phyloP scores from a whole-genome alignment of 768 basidiomycete genomes.

The Kwoniella bestiolae region DNA sequence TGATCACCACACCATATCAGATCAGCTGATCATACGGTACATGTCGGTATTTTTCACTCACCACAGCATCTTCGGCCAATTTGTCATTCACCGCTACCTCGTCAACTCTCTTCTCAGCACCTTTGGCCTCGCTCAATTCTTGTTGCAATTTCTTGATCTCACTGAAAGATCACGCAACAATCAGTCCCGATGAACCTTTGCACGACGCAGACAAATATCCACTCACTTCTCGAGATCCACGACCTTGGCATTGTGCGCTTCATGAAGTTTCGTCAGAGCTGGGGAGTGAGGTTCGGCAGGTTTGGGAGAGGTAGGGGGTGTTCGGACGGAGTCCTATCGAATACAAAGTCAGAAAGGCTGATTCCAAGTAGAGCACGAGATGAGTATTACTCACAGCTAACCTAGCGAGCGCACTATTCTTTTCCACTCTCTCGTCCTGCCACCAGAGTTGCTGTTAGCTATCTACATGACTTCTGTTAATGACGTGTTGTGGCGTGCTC shows the following conservation, averaged over 20 bases:
- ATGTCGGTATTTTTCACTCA: too few species aligned
- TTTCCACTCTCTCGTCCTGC: conserved; percentile 33
- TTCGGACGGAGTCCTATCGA: conserved; percentile 15
- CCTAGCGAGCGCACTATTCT: conserved; percentile 27
- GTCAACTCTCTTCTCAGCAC: too few species aligned
- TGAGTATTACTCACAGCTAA: conserved; percentile 16
- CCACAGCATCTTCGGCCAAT: background rate
- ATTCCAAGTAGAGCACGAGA: background rate
- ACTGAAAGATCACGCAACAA: too few species aligned
- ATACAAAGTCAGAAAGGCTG: too few species aligned
- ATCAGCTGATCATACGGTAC: too few species aligned
- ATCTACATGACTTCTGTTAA: too few species aligned
- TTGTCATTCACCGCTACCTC: background rate
- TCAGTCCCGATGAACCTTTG: too few species aligned
- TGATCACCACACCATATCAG: background rate
- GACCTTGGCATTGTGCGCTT: conserved; percentile 49
- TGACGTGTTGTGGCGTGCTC: conserved; percentile 6
- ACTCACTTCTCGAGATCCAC: conserved; percentile 41
- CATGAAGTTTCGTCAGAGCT: conserved; percentile 34
- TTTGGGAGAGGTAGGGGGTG: conserved; percentile 33
- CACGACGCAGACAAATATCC: too few species aligned
- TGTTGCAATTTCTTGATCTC: conserved; percentile 32
- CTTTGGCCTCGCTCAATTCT: conserved; percentile 19
- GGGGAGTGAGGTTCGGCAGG: conserved; percentile 12
- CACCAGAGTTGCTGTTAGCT: too few species aligned